Evolutionary conservation across 2,329 filamentous ascomycete species (phyloP).

Genomic region (Verticillium longisporum): DNA sequence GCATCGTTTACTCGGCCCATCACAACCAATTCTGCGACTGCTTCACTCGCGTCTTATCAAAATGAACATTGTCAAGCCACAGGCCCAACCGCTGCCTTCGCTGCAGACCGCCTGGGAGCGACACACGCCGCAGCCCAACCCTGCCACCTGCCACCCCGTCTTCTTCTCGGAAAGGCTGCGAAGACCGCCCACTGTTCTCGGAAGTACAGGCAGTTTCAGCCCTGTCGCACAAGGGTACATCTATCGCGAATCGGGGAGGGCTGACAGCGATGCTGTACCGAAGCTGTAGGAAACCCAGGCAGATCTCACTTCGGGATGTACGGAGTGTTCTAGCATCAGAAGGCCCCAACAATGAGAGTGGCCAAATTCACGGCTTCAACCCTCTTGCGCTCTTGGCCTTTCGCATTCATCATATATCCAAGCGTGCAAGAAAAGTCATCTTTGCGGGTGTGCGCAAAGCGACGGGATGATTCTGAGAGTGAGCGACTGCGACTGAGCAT

Average conservation of each 20-base stretch:
- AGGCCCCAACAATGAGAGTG: neutral
- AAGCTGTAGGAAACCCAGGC: slow-evolving; percentile 18
- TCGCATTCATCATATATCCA: no score
- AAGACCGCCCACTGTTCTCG: slow-evolving; percentile 38
- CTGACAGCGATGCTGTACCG: slow-evolving; percentile 18
- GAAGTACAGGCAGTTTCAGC: slow-evolving; percentile 20
- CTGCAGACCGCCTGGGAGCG: slow-evolving; percentile 19
- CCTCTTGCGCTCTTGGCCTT: no score
- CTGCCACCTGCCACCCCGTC: slow-evolving; percentile 62
- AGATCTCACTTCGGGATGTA: neutral
- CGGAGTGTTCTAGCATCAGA: no score
- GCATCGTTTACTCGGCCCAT: no score
- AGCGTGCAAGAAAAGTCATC: no score
- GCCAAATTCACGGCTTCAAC: neutral
- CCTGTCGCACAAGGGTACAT: slow-evolving; percentile 56
- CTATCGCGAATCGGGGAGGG: slow-evolving; percentile 39
- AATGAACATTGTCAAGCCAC: neutral
- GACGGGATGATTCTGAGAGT: no score
- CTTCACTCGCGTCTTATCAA: neutral
- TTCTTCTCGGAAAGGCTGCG: slow-evolving; percentile 65
- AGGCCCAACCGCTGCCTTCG: neutral
- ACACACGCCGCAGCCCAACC: slow-evolving; percentile 28
- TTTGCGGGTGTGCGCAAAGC: no score
- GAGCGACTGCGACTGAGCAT: no score
- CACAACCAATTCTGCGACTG: no score